phyloP scores from a whole-genome alignment of 768 basidiomycete species.

The Trametes coccinea region DNA sequence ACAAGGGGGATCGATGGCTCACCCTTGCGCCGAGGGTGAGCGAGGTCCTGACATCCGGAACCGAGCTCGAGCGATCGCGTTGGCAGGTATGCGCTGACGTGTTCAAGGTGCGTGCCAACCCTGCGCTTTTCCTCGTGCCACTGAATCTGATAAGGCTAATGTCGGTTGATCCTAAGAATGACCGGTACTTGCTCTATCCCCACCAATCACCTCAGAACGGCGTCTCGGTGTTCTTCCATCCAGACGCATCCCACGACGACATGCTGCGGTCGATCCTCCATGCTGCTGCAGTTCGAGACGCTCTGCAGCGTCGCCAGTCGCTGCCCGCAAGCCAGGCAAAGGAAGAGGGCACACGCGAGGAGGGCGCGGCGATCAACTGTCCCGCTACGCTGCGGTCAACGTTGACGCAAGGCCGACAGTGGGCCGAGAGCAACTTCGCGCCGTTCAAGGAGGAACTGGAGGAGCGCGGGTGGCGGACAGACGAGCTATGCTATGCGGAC shows the following conservation, averaged over 20 bases:
- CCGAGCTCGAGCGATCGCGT: constrained; percentile 12
- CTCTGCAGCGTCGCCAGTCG: not conserved
- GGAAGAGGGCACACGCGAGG: not conserved
- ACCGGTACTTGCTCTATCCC: constrained; percentile 30
- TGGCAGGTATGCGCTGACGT: constrained; percentile 27
- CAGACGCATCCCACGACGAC: constrained; percentile 28
- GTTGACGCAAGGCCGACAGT: constrained; percentile 17
- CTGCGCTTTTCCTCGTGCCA: not conserved
- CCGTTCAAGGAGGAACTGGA: constrained; percentile 24
- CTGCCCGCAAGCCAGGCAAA: not conserved
- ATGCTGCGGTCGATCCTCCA: constrained; percentile 29
- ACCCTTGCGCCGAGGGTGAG: constrained; percentile 26
- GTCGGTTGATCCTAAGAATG: constrained; percentile 17
- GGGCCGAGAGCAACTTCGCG: constrained; percentile 19
- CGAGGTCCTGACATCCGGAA: constrained; percentile 21
- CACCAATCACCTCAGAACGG: constrained; percentile 2
- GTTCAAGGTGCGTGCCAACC: constrained; percentile 25
- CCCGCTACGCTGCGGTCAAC: constrained; percentile 2
- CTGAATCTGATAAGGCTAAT: not conserved
- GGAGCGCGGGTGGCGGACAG: constrained; percentile 28
- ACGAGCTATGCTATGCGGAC: constrained; percentile 32
- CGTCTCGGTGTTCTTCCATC: constrained; percentile 27
- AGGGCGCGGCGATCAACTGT: not conserved
- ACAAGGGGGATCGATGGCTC: constrained; percentile 23
- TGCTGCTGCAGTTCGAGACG: constrained; percentile 21